Conservation (phyloP, 805 yeast species). For the Myxozyma melibiosi region DNA sequence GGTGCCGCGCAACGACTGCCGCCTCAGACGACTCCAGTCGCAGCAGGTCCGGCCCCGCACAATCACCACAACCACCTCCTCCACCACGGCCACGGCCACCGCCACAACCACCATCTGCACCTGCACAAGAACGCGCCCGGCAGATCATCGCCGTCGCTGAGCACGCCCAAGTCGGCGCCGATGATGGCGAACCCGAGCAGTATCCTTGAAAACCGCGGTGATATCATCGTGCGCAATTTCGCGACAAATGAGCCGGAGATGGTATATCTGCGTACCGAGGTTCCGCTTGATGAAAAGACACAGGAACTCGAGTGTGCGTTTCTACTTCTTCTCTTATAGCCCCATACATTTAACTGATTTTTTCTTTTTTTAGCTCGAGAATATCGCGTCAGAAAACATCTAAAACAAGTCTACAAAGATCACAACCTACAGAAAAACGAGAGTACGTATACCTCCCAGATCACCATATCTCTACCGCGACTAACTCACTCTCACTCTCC, state of each 20-base stretch:
- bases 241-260: conserved; percentile 27
- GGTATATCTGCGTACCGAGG: conserved; percentile 20
- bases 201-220: conserved; percentile 15
- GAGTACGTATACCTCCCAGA: background rate
- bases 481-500: conserved; percentile 1
- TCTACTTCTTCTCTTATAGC: background rate
- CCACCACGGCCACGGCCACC: too few species aligned
- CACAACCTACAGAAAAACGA: conserved; percentile 8
- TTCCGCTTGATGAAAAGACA: conserved; percentile 16
- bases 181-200: background rate
- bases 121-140: background rate
- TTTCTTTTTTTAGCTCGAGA: conserved; percentile 13
- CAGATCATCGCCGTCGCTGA: background rate
- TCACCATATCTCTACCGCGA: background rate
- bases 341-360: background rate
- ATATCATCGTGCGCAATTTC: conserved; percentile 25
- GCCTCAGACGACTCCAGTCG: background rate
- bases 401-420: conserved; percentile 15
- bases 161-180: conserved; percentile 4
- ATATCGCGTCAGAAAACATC: conserved; percentile 11
- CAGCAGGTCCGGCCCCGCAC: background rate
- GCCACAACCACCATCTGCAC: background rate
- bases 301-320: conserved; percentile 26
- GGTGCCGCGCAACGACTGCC: background rate
- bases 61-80: conserved; percentile 10